Evolutionary conservation across 257 asterid species (phyloP).

Genomic region (Solanum tarapatanum): DNA sequence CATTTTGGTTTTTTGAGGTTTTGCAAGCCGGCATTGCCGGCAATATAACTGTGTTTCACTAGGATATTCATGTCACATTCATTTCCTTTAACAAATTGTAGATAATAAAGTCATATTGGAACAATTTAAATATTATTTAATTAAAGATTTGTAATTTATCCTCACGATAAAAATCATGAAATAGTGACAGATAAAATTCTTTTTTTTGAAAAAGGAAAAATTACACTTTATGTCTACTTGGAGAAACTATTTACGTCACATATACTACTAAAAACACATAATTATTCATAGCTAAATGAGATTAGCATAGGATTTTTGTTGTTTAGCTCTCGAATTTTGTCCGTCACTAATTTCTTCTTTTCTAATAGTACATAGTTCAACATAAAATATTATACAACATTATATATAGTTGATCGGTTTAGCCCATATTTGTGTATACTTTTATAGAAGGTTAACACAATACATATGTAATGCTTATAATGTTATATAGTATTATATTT

Average conservation of each 20-base stretch:
- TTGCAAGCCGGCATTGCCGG: conserved; percentile 47
- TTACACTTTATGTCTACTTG: not conserved
- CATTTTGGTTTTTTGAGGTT: conserved; percentile 13
- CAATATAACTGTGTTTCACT: not conserved
- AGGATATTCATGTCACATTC: not conserved
- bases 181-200: not conserved
- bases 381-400: not conserved
- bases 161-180: rapidly evolving
- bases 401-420: no score
- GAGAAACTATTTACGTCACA: not conserved
- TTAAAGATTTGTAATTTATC: not conserved
- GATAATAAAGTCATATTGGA: not conserved
- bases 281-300: no score
- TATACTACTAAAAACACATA: not conserved
- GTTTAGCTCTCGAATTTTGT: no score
- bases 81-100: not conserved
- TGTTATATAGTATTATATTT: no score
- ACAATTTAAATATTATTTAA: not conserved
- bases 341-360: no score
- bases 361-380: not conserved
- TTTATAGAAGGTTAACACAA: not conserved
- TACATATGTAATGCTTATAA: not conserved
- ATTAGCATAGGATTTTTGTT: no score
- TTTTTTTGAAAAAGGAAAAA: not conserved
- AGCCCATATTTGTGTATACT: not conserved